A percentile compares a stretch with the other conserved stretches of the same genome.
These are phyloP conservation scores for Coniochaeta sp. DNA, from an alignment of 2,329 filamentous ascomycete species.

Conservation along the genomic window DNA sequence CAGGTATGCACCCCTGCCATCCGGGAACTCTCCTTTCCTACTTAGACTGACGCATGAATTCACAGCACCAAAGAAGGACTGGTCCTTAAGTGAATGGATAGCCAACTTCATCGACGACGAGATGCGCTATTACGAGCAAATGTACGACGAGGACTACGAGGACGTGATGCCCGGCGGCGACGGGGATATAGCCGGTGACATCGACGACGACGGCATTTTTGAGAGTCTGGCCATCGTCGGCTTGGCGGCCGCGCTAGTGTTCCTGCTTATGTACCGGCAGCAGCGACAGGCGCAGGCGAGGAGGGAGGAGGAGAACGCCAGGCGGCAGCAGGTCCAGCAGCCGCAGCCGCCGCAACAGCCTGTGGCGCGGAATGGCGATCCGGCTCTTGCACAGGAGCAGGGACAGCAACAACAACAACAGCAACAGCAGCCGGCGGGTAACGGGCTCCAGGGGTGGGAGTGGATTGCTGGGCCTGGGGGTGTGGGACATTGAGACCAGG, in stretches of 20 bases:
- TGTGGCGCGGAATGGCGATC: neutral
- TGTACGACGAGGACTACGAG: constrained; percentile 47
- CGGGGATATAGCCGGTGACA: constrained; percentile 53
- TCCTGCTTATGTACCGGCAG: constrained; percentile 76
- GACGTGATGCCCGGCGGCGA: constrained; percentile 49
- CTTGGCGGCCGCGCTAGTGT: constrained; percentile 64
- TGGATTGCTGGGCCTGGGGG: constrained; percentile 56
- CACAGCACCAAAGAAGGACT: constrained; percentile 62
- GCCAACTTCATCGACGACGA: constrained; percentile 70
- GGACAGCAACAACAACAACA: neutral
- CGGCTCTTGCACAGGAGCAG: constrained; percentile 2
- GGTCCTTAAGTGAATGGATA: constrained; percentile 81
- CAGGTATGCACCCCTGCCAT: too few species aligned
- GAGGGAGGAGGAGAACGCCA: constrained; percentile 29
- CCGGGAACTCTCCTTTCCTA: neutral
- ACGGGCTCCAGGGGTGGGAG: constrained; percentile 21
- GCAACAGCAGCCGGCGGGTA: constrained; percentile 10
- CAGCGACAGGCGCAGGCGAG: constrained; percentile 54
- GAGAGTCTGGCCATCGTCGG: constrained; percentile 81
- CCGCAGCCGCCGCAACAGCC: constrained; percentile 10
- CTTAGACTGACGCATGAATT: neutral
- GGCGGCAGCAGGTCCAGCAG: constrained; percentile 13
- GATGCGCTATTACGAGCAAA: constrained; percentile 52
- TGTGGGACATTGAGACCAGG: constrained; percentile 46
- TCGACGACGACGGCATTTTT: constrained; percentile 73